Evolutionary conservation across 129 eudicot genomes (phyloP).

Genomic region (sunflower (Helianthus annuus)): DNA sequence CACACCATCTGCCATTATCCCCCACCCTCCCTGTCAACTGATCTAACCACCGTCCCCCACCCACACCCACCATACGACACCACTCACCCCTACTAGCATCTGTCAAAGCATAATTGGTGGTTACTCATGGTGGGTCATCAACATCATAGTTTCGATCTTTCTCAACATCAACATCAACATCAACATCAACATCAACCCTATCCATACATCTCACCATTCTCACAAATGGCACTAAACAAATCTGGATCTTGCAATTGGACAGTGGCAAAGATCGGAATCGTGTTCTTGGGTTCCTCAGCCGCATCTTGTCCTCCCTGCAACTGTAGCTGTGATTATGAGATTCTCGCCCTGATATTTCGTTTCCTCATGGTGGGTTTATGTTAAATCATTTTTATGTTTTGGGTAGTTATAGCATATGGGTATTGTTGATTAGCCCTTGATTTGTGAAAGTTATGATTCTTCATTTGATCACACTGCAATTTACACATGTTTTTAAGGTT

Average conservation of each 20-base stretch:
- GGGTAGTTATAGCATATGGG: constrained; percentile 20
- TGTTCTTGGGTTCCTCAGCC: constrained; percentile 53
- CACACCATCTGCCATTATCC: too few relatives aligned
- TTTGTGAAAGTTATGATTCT: constrained; percentile 3
- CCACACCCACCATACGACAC: too few relatives aligned
- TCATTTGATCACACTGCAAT: neutral
- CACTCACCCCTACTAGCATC: too few relatives aligned
- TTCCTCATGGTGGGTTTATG: constrained; percentile 54
- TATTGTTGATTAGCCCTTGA: constrained; percentile 9
- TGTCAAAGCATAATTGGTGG: too few relatives aligned
- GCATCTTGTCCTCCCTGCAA: constrained; percentile 67
- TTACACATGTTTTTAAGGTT: neutral
- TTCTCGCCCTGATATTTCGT: constrained; percentile 54
- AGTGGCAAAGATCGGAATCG: constrained; percentile 44
- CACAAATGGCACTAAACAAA: constrained; percentile 42
- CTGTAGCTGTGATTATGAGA: constrained; percentile 84
- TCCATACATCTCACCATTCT: neutral
- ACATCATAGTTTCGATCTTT: too few relatives aligned
- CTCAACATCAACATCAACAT: neutral
- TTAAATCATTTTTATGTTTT: neutral
- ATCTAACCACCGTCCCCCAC: too few relatives aligned
- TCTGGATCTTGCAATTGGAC: constrained; percentile 54
- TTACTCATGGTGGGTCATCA: too few relatives aligned
- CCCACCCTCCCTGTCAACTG: too few relatives aligned
- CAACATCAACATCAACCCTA: neutral